Conservation (phyloP, 306 rosid species). For the Prosopis cineraria region DNA sequence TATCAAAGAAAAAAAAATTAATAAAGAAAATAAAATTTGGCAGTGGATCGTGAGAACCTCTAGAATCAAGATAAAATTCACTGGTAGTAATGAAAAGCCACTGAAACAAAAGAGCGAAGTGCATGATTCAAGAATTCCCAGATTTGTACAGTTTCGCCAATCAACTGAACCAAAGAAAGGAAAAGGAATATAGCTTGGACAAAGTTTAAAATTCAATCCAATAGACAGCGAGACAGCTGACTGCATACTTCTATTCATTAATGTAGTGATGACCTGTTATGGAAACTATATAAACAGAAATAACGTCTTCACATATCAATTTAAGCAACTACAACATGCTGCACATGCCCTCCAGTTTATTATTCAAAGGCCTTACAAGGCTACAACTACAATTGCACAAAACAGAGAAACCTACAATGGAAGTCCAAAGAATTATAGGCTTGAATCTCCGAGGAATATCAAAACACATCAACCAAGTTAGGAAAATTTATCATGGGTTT, state of each 20-base stretch:
- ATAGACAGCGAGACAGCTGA: neutral
- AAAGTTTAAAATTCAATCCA: neutral
- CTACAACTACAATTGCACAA: neutral
- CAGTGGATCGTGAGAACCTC: neutral
- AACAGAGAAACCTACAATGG: neutral
- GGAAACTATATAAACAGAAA: slow-evolving; percentile 11
- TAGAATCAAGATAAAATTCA: neutral
- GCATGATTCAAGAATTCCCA: neutral
- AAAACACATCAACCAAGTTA: neutral
- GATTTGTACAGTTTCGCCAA: neutral
- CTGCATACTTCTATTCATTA: neutral
- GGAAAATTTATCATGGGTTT: slow-evolving; percentile 5
- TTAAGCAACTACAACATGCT: slow-evolving; percentile 2
- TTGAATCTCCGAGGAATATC: slow-evolving; percentile 1
- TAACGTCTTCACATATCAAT: slow-evolving; percentile 9
- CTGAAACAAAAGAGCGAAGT: neutral
- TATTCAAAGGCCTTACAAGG: neutral
- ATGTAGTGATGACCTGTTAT: neutral
- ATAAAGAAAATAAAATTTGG: neutral
- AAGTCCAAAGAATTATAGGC: neutral
- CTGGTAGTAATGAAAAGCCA: neutral
- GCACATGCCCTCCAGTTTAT: neutral
- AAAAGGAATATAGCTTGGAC: neutral
- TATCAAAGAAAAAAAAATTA: neutral
- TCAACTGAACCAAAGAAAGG: neutral